Evolutionary conservation across 148 eudicot species (phyloP), one percentile per base, ranked within the genome.

Genomic region (Camellia lanceoleosa): DNA sequence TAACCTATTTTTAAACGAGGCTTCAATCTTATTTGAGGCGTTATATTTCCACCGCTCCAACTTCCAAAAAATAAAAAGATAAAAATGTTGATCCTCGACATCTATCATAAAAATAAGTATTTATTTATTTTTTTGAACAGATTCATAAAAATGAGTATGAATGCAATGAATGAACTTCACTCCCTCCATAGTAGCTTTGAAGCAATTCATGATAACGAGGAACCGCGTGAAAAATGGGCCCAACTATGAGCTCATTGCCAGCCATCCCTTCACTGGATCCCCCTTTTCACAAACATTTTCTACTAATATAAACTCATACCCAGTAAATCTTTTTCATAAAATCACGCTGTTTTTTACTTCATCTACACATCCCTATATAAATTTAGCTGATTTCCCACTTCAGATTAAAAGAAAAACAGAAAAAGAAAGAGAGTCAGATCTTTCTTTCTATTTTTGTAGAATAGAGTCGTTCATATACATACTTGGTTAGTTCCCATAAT

Each of bases 401-500:
- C 15, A 0, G 16, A 63, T 71, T 11, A 7, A 4, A n/a, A 51
- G 7, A 4, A n/a, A 51, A 30, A 10, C 0, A 52, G 6, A 51
- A 2, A 42, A 10, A 73, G 11, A 15, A 42, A 56, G 15, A 74
- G 11, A 19, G 7, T 2, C 0, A 42, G 4, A 44, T 7, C 19
- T 49, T 20, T 38, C 10, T 11, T 64, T 51, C 13, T 44, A 47
- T 51, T 10, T 23, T 20, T 63, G 44, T 63, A 30, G 38, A 30
- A 30, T 30, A 30, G 38, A 30, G 38, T 30, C 38, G 1, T 30
- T 30, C 38, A 30, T 30, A 30, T 30, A 30, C 38, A 9, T 19
- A 60, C 14, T 77, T 51, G 71, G 80, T 65, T 65, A 11, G 80
- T 65, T 51, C 80, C 47, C 49, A 20, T 77, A 47, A 13, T 43